Evolutionary conservation across 1,284 basidiomycete genomes (phyloP), one percentile per base, ranked within the genome.

Genomic region (Fomitopsis betulina): DNA sequence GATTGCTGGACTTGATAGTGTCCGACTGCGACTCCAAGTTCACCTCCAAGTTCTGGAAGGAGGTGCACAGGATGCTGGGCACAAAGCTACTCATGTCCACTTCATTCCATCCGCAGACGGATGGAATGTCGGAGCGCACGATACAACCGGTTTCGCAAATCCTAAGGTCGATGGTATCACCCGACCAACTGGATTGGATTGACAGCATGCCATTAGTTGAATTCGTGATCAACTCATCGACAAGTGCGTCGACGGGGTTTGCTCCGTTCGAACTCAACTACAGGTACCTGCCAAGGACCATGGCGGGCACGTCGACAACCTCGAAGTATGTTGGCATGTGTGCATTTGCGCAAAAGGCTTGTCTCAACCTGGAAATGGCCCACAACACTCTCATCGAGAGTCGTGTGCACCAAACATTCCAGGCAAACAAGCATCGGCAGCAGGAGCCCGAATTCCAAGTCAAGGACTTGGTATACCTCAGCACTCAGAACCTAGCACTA

Each of bases 401-500:
- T 9, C 56, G 65, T 0, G 66, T 70, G 3, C 53, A 58, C 6
- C 68, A 67, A 43, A 68, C 63, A 7, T 53, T 62, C 47, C 45
- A 62, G 13, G 68, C 73, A 0, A 75, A 77, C 55, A 55, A 63
- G 25, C 37, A 58, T 0, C 62, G 69, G 0, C 40, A 58, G 1
- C 57, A 56, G 0, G 66, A 68, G 3, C 54, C 59, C 0, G 25
- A 33, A 0, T 65, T 68, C 21, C 5, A 38, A 1, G 58, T 50
- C 1, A 72, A 73, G 0, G 58, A 68, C 8, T 30, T 67, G 1
- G 73, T 72, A 0, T 76, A 73, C 51, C 53, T 76, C 3, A 71
- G 70, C 0, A 76, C 73, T 0, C 54, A 70, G 47, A 75, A 77
- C 53, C 58, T 78, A 1, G 33, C 54, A 1, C 38, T 77, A 0